These are phyloP conservation scores for Helianthus tuberosus DNA, from an alignment of 129 eudicot species.

Conservation along the genomic window DNA sequence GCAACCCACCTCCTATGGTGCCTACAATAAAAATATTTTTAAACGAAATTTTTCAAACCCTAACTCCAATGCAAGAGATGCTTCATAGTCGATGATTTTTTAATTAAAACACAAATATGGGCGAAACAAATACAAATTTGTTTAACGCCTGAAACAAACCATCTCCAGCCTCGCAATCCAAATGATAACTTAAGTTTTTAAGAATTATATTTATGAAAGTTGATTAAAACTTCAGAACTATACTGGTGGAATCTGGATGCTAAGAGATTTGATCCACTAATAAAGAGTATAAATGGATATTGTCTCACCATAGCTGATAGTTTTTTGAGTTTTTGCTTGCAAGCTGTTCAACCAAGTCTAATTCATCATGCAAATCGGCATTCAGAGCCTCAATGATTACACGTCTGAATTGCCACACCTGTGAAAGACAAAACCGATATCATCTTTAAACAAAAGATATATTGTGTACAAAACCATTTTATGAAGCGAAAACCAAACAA, in stretches of 20 bases:
- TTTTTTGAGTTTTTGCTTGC: slow-evolving; percentile 79
- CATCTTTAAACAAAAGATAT: neutral
- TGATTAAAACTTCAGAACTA: neutral
- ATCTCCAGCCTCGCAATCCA: neutral
- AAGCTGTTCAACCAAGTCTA: slow-evolving; percentile 65
- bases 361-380: slow-evolving; percentile 64
- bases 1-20: slow-evolving; percentile 99
- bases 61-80: slow-evolving; percentile 10
- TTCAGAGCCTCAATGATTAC: slow-evolving; percentile 69
- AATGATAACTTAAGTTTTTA: neutral
- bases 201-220: neutral
- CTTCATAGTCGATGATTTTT: neutral
- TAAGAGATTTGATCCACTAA: neutral
- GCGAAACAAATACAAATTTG: neutral
- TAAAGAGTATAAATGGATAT: slow-evolving; percentile 17
- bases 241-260: neutral
- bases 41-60: slow-evolving; percentile 11
- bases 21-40: slow-evolving; percentile 50
- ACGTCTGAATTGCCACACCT: slow-evolving; percentile 98
- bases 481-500: neutral
- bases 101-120: neutral
- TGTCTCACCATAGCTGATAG: slow-evolving; percentile 88
- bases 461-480: neutral
- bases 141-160: neutral
- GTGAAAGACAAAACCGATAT: slow-evolving; percentile 18